Conservation (phyloP, 257 asterid genomes). For the Solanum corneliomulleri region DNA sequence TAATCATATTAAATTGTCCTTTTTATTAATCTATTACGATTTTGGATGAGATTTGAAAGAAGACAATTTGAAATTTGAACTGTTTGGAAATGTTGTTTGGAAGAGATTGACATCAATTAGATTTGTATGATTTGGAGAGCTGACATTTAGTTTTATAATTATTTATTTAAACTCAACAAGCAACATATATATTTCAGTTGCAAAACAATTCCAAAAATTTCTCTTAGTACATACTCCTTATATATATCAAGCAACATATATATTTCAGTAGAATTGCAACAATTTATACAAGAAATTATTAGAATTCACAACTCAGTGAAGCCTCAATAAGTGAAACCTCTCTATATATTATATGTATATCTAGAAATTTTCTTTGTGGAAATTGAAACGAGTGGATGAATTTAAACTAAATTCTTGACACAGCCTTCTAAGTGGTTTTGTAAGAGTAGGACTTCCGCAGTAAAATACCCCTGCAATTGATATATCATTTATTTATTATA, state of each 20-base stretch:
- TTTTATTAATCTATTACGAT: no score
- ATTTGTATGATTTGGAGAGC: background rate
- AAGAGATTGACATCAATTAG: background rate
- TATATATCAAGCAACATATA: background rate
- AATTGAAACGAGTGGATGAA: constrained; percentile 60
- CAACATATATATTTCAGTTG: background rate
- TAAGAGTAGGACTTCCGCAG: constrained; percentile 66
- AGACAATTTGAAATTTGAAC: background rate
- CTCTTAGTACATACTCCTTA: background rate
- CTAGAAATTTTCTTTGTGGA: constrained; percentile 95
- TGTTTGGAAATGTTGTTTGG: background rate
- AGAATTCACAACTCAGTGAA: background rate
- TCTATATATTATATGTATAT: background rate
- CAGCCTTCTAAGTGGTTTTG: constrained; percentile 37
- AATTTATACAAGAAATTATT: background rate
- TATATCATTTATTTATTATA: background rate
- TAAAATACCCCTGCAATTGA: constrained; percentile 67
- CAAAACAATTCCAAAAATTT: background rate
- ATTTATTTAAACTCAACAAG: background rate
- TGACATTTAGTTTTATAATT: background rate
- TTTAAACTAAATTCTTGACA: constrained; percentile 69
- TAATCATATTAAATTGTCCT: no score
- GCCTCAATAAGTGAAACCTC: background rate
- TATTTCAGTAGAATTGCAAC: background rate
- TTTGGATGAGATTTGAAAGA: background rate